Percentiles rank a stretch among this genome's conserved stretches.
Conservation (phyloP, 2,329 filamentous ascomycete species). For the Chaetoscypha palmicola region DNA sequence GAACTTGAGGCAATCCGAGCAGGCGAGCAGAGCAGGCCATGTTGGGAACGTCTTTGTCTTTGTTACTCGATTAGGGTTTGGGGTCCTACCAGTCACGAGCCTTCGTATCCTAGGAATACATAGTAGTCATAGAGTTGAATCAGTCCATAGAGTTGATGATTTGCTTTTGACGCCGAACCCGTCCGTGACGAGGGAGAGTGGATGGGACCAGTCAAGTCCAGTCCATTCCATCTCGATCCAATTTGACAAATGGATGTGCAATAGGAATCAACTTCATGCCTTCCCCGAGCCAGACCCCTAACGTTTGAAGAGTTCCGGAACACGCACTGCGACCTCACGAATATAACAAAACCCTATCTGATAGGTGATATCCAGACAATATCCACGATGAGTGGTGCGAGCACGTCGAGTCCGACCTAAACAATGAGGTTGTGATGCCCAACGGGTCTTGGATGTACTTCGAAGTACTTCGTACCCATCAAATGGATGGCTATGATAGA, state of each 20-base stretch:
- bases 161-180: conserved; percentile 13
- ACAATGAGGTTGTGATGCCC: conserved; percentile 18
- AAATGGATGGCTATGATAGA: too few relatives aligned
- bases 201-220: too few relatives aligned
- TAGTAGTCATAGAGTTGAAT: background rate
- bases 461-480: too few relatives aligned
- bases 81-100: conserved; percentile 15
- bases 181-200: background rate
- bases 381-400: background rate
- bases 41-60: background rate
- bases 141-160: conserved; percentile 4
- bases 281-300: conserved; percentile 10
- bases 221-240: too few relatives aligned
- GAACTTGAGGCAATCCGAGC: conserved; percentile 26
- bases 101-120: background rate
- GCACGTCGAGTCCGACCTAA: conserved; percentile 15
- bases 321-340: conserved; percentile 14
- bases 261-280: conserved; percentile 14
- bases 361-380: conserved; percentile 15
- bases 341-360: conserved; percentile 10
- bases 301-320: background rate
- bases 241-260: conserved; percentile 7
- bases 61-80: background rate
- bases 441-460: conserved; percentile 6
- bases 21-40: too few relatives aligned